Conservation (phyloP, 163 green algal species). For the Scenedesmus sp. region DNA sequence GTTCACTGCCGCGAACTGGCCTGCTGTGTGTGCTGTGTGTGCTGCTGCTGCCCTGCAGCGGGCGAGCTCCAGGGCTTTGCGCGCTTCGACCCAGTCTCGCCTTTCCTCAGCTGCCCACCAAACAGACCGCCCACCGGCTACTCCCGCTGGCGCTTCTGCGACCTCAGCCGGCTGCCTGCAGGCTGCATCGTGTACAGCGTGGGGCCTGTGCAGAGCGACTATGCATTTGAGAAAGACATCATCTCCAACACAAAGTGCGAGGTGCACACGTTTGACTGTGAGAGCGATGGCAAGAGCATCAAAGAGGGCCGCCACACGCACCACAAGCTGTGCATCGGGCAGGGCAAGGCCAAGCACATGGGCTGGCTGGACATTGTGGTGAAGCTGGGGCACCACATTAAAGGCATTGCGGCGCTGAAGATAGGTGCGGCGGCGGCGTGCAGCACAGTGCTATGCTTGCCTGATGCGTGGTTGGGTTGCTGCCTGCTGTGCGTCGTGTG, state of each 20-base stretch:
- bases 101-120: not conserved
- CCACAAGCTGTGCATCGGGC: not conserved
- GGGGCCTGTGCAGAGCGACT: not conserved
- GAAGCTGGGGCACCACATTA: not conserved
- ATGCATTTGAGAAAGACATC: not conserved
- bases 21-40: not conserved
- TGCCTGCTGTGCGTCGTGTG: not conserved
- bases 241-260: not conserved
- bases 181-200: constrained; percentile 7
- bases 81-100: constrained; percentile 4
- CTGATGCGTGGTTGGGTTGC: not conserved
- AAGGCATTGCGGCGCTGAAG: not conserved
- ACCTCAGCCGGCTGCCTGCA: not conserved
- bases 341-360: not conserved
- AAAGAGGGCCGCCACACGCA: not conserved
- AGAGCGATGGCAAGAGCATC: not conserved
- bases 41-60: not conserved
- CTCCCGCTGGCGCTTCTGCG: not conserved
- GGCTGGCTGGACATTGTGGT: not conserved
- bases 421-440: not conserved
- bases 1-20: no score
- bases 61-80: not conserved
- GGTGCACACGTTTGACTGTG: not conserved
- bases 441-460: not conserved
- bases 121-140: not conserved